These are phyloP conservation scores for Nyctanthes arbortristis DNA, from an alignment of 257 asterid species.

Conservation along the genomic window DNA sequence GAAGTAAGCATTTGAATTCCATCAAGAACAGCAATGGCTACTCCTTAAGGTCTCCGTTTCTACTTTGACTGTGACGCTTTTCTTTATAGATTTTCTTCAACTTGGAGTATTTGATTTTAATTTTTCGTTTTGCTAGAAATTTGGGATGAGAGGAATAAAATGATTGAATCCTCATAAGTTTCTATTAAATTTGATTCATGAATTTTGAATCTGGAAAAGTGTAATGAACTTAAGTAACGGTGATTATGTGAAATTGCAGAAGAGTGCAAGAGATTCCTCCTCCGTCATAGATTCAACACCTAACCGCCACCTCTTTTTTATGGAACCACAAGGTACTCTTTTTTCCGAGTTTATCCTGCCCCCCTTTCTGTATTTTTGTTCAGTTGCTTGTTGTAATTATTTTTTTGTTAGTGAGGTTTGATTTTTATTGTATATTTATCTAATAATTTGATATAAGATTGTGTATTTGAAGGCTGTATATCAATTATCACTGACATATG, in stretches of 20 bases:
- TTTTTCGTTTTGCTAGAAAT: neutral
- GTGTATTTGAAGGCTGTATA: constrained; percentile 58
- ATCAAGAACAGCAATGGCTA: too few species aligned
- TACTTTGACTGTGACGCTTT: neutral
- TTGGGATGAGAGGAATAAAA: neutral
- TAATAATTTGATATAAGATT: constrained; percentile 1
- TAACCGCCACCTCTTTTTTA: constrained; percentile 66
- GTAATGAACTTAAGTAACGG: neutral
- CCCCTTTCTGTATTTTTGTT: too few species aligned
- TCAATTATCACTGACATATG: constrained; percentile 52
- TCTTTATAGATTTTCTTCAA: neutral
- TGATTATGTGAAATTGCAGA: constrained; percentile 27
- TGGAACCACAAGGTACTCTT: constrained; percentile 63
- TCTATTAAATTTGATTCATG: neutral
- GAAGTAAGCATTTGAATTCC: too few species aligned
- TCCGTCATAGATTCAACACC: constrained; percentile 56
- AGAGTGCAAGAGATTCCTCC: constrained; percentile 51
- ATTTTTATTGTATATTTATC: too few species aligned
- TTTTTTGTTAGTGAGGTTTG: too few species aligned
- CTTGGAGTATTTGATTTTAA: too few species aligned
- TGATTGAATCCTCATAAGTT: neutral
- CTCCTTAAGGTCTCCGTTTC: too few species aligned
- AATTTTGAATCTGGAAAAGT: neutral
- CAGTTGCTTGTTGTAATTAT: neutral
- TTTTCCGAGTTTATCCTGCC: too few species aligned